Conservation (phyloP, 192 early-diverging fungal species). For the Powellomyces hirtus region DNA sequence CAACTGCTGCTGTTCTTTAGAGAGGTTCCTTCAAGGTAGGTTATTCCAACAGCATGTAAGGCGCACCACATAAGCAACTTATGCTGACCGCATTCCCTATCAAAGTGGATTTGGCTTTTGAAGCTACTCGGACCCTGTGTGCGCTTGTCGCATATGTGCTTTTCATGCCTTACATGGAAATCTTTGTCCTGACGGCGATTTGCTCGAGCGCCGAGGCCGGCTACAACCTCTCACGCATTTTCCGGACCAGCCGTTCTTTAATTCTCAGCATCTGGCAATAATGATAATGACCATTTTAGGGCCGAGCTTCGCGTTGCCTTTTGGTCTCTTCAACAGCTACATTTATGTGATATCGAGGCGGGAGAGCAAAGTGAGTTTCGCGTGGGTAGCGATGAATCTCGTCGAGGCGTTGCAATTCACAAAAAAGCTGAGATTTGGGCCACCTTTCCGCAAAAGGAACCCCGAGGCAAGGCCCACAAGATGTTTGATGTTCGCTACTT, state of each 20-base stretch:
- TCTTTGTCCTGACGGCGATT: not conserved
- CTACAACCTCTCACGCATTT: not conserved
- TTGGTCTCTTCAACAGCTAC: not conserved
- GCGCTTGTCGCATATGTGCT: not conserved
- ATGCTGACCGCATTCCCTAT: too few relatives aligned
- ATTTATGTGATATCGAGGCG: not conserved
- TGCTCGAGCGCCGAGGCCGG: not conserved
- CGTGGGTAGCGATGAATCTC: not conserved
- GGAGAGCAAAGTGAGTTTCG: not conserved
- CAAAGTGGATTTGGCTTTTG: constrained; percentile 10
- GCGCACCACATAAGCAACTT: too few relatives aligned
- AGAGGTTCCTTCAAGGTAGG: too few relatives aligned
- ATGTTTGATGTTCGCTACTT: constrained; percentile 1
- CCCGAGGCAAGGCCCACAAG: not conserved
- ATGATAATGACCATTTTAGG: not conserved
- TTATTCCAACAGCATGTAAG: too few relatives aligned
- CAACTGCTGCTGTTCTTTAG: too few relatives aligned
- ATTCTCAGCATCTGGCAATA: not conserved
- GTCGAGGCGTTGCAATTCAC: not conserved
- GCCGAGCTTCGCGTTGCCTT: not conserved
- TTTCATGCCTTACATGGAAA: constrained; percentile 6
- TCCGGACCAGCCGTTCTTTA: too few relatives aligned
- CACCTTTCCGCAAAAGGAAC: too few relatives aligned
- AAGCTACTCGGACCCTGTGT: not conserved
- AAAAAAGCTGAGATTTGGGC: too few relatives aligned